A percentile compares a stretch with the other conserved stretches of the same genome.
These are phyloP conservation scores for Colletotrichum caudatum DNA, from an alignment of 2,329 filamentous ascomycete genomes.

Conservation along the genomic window DNA sequence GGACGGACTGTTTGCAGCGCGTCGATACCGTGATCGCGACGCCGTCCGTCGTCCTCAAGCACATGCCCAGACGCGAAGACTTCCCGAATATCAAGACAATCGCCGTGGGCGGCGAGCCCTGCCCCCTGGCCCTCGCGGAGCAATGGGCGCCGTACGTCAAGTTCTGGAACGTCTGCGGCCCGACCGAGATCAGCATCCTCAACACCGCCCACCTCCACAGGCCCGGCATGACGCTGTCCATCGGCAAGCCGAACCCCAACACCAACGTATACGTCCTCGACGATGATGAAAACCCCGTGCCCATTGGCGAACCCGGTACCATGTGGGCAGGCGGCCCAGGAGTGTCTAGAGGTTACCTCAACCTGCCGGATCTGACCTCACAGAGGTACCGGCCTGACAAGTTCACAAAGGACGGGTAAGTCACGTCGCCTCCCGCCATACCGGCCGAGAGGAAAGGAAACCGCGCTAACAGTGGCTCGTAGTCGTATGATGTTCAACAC, in stretches of 20 bases:
- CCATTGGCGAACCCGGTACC: conserved; percentile 60
- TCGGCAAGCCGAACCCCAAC: conserved; percentile 68
- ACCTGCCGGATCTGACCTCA: conserved; percentile 63
- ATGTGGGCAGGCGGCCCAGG: conserved; percentile 70
- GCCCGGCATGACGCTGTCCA: conserved; percentile 60
- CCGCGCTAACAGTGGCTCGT: not conserved
- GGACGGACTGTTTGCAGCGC: conserved; percentile 40
- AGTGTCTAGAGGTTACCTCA: conserved; percentile 67
- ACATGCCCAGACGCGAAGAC: conserved; percentile 38
- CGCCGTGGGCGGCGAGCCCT: conserved; percentile 42
- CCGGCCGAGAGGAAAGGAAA: not conserved
- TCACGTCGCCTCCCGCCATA: not conserved
- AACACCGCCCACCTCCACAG: conserved; percentile 56
- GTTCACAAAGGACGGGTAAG: conserved; percentile 65
- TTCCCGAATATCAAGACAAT: conserved; percentile 42
- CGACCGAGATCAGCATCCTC: conserved; percentile 70
- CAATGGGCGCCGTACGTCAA: conserved; percentile 63
- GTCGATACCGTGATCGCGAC: conserved; percentile 44
- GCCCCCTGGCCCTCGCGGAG: conserved; percentile 59
- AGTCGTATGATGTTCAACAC: conserved; percentile 69
- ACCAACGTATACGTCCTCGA: conserved; percentile 68
- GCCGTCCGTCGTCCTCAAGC: conserved; percentile 42
- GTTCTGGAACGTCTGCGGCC: conserved; percentile 70
- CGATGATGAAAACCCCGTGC: conserved; percentile 55
- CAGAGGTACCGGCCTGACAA: conserved; percentile 62